These are phyloP conservation scores for Hypseocharis bilobata DNA, from an alignment of 441 rosid genomes.

Conservation along the genomic window DNA sequence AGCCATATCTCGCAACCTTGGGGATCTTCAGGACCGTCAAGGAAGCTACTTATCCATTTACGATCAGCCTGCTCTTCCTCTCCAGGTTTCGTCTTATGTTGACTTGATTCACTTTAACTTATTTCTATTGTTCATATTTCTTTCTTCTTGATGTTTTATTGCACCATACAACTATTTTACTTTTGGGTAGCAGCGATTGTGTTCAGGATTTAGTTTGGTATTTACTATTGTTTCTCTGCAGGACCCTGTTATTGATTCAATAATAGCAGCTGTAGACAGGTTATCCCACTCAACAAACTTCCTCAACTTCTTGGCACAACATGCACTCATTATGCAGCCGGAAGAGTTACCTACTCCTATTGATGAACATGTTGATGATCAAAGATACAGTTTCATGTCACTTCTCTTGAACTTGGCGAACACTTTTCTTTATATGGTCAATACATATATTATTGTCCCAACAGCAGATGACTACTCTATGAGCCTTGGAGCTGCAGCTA, in stretches of 20 bases:
- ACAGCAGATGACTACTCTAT: constrained; percentile 89
- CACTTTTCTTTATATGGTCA: constrained; percentile 96
- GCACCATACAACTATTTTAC: neutral
- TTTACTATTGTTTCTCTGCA: constrained; percentile 25
- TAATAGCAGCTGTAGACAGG: constrained; percentile 82
- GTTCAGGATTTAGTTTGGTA: constrained; percentile 13
- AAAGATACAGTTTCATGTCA: constrained; percentile 70
- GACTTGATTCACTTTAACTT: constrained; percentile 7
- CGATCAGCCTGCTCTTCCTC: constrained; percentile 77
- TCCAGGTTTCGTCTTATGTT: constrained; percentile 36
- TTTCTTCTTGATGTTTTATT: neutral
- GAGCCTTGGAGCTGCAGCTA: constrained; percentile 98
- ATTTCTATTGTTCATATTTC: constrained; percentile 5
- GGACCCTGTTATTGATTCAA: constrained; percentile 79
- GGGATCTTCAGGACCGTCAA: constrained; percentile 88
- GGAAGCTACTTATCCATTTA: constrained; percentile 92
- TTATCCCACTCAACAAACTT: constrained; percentile 68
- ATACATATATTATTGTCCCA: constrained; percentile 90
- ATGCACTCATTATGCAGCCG: constrained; percentile 92
- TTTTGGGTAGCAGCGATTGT: constrained; percentile 2
- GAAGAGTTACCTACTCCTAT: constrained; percentile 76
- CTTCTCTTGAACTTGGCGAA: constrained; percentile 69
- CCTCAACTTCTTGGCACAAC: constrained; percentile 84
- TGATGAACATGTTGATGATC: constrained; percentile 57
- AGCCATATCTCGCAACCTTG: constrained; percentile 91